Base-by-base conservation (phyloP, 306 rosid species). In the Quercus agrifolia region DNA sequence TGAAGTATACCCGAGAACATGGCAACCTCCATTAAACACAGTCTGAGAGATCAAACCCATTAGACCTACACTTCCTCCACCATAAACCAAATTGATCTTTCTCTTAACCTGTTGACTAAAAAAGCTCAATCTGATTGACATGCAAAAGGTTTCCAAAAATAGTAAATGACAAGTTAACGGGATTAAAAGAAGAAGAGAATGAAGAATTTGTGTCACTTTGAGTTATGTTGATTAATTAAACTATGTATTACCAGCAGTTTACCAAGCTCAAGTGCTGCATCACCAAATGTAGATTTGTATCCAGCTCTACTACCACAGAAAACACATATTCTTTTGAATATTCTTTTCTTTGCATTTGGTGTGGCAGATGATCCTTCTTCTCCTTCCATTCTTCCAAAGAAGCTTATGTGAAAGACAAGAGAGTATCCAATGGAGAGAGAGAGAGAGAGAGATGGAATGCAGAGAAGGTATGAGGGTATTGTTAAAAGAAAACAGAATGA, bases 1-100 rank as follows among this genome's bases (percentile, higher is more conserved):
- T 69, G 14, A 46, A 21, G 33, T 73, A 13, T 86, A 90, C 94
- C 94, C 94, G 78, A 90, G 90, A 84, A 90, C 94, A 83, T 90
- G 92, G 73, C 90, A 51, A 30, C 92, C 94, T 79, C 90, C 92
- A 64, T 83, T 75, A 28, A 79, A 79, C 21, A 88, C 92, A 14
- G 92, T 81, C 73, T 66, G 81, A 81, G 94, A 88, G 61, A 90
- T 83, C 85, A 90, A 90, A 27, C 94, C 94, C 94, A 90, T 90
- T 55, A 90, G 78, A 55, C 94, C 94, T 59, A 79, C 80, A 75
- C 93, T 86, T 79, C 93, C 93, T 86, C 93, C 93, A 28, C 93
- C 93, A 84, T 90, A 90, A 80, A 90, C 92, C 87, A 90, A 85
- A 79, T 84, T 85, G 71, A 90, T 85, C 72, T 77, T 83, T 67